A percentile compares a stretch with the other conserved stretches of the same genome.
Conservation (phyloP, 352 stramenopile genomes). For the Phytophthora pini region DNA sequence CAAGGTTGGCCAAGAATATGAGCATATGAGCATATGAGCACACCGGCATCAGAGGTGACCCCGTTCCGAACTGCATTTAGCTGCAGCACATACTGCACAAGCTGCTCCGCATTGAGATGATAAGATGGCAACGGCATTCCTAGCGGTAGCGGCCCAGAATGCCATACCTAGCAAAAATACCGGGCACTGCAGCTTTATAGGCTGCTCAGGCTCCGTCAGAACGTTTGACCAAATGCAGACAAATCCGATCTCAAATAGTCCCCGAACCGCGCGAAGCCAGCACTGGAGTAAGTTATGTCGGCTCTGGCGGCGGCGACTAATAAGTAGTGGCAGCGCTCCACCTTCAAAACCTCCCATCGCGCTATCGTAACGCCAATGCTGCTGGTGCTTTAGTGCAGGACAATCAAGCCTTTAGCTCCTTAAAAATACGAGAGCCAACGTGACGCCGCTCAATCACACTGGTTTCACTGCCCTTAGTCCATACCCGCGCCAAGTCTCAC, state of each 20-base stretch:
- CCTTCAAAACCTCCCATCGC: slow-evolving; percentile 6
- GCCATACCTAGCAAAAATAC: slow-evolving; percentile 27
- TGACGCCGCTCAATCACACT: slow-evolving; percentile 15
- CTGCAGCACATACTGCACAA: not conserved
- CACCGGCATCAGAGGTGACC: not conserved
- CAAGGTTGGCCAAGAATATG: slow-evolving; percentile 13
- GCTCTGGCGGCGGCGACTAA: too few species aligned
- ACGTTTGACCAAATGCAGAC: slow-evolving; percentile 27
- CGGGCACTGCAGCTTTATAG: slow-evolving; percentile 2
- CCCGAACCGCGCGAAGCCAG: slow-evolving; percentile 31
- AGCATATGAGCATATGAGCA: slow-evolving; percentile 2
- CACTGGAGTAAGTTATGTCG: slow-evolving; percentile 3
- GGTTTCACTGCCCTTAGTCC: slow-evolving; percentile 3
- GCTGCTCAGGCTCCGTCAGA: not conserved
- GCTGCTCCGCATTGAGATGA: slow-evolving; percentile 2
- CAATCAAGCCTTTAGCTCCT: slow-evolving; percentile 1
- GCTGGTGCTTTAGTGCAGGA: slow-evolving; percentile 4
- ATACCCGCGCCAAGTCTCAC: slow-evolving; percentile 20
- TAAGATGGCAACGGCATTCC: slow-evolving; percentile 27
- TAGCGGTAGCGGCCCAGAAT: slow-evolving; percentile 21
- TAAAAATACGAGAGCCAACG: slow-evolving; percentile 6
- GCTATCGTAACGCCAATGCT: not conserved
- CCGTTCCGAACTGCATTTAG: slow-evolving; percentile 25
- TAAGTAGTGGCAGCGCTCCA: not conserved
- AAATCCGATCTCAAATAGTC: slow-evolving; percentile 27